Base-by-base conservation (phyloP, 2,329 filamentous ascomycete species). In the Domatiomyces globalis region DNA sequence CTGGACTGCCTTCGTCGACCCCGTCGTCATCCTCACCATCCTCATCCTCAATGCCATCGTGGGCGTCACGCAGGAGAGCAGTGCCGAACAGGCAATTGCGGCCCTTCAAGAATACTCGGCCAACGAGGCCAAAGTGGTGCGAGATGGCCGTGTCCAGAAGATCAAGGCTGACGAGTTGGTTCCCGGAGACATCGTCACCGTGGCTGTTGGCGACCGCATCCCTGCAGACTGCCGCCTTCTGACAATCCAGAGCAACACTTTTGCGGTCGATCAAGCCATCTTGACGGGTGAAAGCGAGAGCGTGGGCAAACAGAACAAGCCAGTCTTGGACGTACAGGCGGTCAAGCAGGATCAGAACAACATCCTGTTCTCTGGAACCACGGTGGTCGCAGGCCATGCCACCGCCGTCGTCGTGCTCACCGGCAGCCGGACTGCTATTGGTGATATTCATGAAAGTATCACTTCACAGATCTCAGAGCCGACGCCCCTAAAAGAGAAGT, bases 381-480 rank as follows among this genome's bases (percentile, higher is more conserved):
- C 92, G 2, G 88, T 98, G 17, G 90, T 95, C 18, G 94, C 85
- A 58, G 92, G 92, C 56, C 87, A 90, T 67, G 94, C 92, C 48
- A 89, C 80, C 61, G 92, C 92, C 44, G 73, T 96, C 49, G 92
- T 98, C 22, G 89, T 88, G 56, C 70, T 94, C 64, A 98, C 92
- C 17, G 92, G 92, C 59, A 78, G 82, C 46, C 85, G 81, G 63
- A 98, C 92, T 22, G 92, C 92, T 39, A 98, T 98, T 69, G 92
- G 92, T 62, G 92, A 95, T 67, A 98, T 98, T 58, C 92, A 98
- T 66, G 92, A 96, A 71, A 96, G 89, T 73, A 98, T 98, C 65
- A 89, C 88, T 5, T 85, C 90, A 39, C 94, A 98, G 69, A 98
- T 98, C 63, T 96, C 90, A 19, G 89, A 95, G 66, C 92, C 92